Conservation (phyloP, 2,329 filamentous ascomycete species). For the Stemphylium beticola region DNA sequence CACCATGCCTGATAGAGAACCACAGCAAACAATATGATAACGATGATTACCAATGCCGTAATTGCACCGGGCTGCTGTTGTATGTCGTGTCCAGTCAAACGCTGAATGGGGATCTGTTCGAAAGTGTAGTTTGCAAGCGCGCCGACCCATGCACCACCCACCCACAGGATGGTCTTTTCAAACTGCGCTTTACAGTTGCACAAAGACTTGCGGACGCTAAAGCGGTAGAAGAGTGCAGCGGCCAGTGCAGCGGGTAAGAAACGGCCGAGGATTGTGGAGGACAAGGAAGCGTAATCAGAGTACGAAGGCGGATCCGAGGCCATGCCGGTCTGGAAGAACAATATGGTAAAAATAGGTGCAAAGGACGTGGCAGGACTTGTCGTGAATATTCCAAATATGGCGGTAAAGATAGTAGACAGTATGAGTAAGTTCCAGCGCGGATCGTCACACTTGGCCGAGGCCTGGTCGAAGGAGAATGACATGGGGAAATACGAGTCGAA, state of each 20-base stretch:
- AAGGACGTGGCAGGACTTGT: slow-evolving; percentile 41
- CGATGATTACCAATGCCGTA: slow-evolving; percentile 41
- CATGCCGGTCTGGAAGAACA: slow-evolving; percentile 46
- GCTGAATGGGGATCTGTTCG: slow-evolving; percentile 44
- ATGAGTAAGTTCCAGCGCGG: slow-evolving; percentile 43
- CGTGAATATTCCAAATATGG: slow-evolving; percentile 39
- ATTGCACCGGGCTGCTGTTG: slow-evolving; percentile 48
- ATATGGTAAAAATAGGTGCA: slow-evolving; percentile 34
- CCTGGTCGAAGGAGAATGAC: slow-evolving; percentile 39
- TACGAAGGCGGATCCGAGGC: slow-evolving; percentile 46
- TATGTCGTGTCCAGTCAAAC: slow-evolving; percentile 46
- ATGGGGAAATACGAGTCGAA: slow-evolving; percentile 46
- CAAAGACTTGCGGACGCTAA: slow-evolving; percentile 37
- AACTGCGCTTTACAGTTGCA: slow-evolving; percentile 38
- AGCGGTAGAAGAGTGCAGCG: slow-evolving; percentile 37
- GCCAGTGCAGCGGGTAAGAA: slow-evolving; percentile 46
- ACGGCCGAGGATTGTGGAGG: slow-evolving; percentile 38
- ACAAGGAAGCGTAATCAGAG: slow-evolving; percentile 36
- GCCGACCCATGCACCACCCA: slow-evolving; percentile 46
- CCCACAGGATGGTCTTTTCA: slow-evolving; percentile 47
- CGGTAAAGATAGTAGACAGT: slow-evolving; percentile 42
- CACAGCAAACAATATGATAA: slow-evolving; percentile 35
- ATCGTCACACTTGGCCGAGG: slow-evolving; percentile 36
- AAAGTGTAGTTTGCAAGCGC: slow-evolving; percentile 43
- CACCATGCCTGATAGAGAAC: slow-evolving; percentile 43